These are phyloP conservation scores for Marchantia polymorpha DNA, from an alignment of 225 moss, liverwort and hornwort species.

Conservation along the genomic window DNA sequence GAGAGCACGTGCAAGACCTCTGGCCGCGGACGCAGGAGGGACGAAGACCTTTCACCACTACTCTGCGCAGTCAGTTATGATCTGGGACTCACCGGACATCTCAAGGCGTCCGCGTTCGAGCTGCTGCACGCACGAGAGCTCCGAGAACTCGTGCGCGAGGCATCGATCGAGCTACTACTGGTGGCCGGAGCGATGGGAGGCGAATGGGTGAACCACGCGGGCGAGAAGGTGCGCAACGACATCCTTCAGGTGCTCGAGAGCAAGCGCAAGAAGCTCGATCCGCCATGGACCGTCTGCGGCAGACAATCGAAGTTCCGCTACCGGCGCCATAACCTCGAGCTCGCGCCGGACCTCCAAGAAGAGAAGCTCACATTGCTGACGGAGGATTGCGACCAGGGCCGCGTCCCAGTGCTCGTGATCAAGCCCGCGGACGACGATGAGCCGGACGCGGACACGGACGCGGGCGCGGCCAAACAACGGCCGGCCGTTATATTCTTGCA, in stretches of 20 bases:
- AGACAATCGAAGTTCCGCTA: neutral
- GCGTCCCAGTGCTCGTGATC: constrained; percentile 71
- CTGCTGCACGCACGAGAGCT: too few relatives aligned
- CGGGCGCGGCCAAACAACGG: constrained; percentile 36
- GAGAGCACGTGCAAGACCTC: too few relatives aligned
- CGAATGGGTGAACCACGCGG: constrained; percentile 35
- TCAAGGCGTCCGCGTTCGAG: too few relatives aligned
- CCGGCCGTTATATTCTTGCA: constrained; percentile 80
- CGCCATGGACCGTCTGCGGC: neutral
- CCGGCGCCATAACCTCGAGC: neutral
- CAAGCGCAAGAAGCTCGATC: constrained; percentile 35
- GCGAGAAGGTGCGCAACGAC: constrained; percentile 31
- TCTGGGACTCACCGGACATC: too few relatives aligned
- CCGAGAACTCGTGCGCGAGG: too few relatives aligned
- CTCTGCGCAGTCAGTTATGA: too few relatives aligned
- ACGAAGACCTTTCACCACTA: too few relatives aligned
- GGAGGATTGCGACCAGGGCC: constrained; percentile 83
- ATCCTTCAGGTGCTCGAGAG: constrained; percentile 62
- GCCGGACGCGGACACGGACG: too few relatives aligned
- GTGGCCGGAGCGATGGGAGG: neutral
- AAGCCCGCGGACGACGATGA: constrained; percentile 19
- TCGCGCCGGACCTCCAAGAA: constrained; percentile 47
- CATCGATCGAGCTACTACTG: too few relatives aligned
- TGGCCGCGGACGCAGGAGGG: too few relatives aligned
- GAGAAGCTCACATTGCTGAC: constrained; percentile 60